A percentile compares a stretch with the other conserved stretches of the same genome.
Conservation (phyloP, 2,329 filamentous ascomycete species). For the Nemania diffusa region DNA sequence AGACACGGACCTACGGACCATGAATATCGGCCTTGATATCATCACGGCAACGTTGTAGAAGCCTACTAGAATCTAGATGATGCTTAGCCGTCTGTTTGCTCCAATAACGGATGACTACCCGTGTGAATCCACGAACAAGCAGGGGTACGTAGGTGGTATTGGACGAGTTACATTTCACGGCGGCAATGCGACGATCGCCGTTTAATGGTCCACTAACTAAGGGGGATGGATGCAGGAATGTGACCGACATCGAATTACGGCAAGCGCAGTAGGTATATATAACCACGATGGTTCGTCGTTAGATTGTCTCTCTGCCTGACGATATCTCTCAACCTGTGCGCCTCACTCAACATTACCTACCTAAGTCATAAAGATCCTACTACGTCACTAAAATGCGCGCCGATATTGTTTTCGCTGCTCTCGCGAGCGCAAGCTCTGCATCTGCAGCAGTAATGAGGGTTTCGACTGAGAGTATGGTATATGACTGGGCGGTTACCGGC, state of each 20-base stretch:
- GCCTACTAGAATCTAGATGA: no score
- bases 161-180: conserved; percentile 38
- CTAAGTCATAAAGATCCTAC: not conserved
- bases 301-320: not conserved
- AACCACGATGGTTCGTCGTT: conserved; percentile 14
- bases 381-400: conserved; percentile 44
- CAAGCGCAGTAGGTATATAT: conserved; percentile 15
- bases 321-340: not conserved
- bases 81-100: conserved; percentile 29
- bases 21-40: conserved; percentile 23
- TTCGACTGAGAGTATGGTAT: conserved; percentile 37
- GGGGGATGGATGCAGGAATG: conserved; percentile 31
- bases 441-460: conserved; percentile 41
- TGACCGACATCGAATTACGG: conserved; percentile 15
- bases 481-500: conserved; percentile 45
- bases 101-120: conserved; percentile 40
- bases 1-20: conserved; percentile 19
- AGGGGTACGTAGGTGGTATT: conserved; percentile 39
- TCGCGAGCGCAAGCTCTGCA: conserved; percentile 39
- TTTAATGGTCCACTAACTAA: conserved; percentile 26
- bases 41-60: conserved; percentile 34
- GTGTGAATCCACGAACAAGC: conserved; percentile 35
- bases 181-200: conserved; percentile 38
- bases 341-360: not conserved
- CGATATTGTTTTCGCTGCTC: conserved; percentile 40